A percentile compares a stretch with the other conserved stretches of the same genome.
Conservation (phyloP, 257 asterid genomes). For the Penstemon barbatus region DNA sequence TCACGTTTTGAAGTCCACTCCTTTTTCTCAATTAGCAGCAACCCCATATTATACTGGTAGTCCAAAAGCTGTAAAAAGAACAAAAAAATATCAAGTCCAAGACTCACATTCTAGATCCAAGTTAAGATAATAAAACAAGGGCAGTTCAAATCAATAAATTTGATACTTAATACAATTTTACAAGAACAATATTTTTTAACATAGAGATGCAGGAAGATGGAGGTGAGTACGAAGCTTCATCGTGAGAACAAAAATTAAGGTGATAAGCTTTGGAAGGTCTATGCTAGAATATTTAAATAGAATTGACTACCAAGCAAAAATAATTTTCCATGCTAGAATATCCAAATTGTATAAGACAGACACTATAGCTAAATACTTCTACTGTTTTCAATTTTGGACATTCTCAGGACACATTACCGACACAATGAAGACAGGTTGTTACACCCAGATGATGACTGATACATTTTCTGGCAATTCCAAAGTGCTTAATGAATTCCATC, state of each 20-base stretch:
- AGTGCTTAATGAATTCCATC: background rate
- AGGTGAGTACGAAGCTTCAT: background rate
- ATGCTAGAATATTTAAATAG: too few species aligned
- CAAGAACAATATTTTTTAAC: background rate
- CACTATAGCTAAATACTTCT: too few species aligned
- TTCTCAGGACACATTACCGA: too few species aligned
- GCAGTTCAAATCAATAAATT: background rate
- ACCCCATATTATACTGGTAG: slow-evolving; percentile 88
- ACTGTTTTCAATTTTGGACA: too few species aligned
- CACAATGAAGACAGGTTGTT: too few species aligned
- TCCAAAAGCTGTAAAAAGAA: slow-evolving; percentile 60
- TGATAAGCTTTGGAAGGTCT: too few species aligned
- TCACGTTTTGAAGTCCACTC: slow-evolving; percentile 70
- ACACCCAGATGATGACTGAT: background rate
- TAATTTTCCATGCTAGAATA: too few species aligned
- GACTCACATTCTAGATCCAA: background rate
- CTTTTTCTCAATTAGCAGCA: slow-evolving; percentile 83
- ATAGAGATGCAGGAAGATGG: background rate
- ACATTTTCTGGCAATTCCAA: background rate
- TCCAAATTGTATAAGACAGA: too few species aligned
- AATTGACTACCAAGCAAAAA: too few species aligned
- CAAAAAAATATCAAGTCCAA: background rate
- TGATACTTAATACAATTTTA: background rate
- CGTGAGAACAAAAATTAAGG: background rate
- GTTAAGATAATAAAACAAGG: background rate